phyloP scores from a whole-genome alignment of 2,329 filamentous ascomycete genomes.

The Aspergillus udagawae region DNA sequence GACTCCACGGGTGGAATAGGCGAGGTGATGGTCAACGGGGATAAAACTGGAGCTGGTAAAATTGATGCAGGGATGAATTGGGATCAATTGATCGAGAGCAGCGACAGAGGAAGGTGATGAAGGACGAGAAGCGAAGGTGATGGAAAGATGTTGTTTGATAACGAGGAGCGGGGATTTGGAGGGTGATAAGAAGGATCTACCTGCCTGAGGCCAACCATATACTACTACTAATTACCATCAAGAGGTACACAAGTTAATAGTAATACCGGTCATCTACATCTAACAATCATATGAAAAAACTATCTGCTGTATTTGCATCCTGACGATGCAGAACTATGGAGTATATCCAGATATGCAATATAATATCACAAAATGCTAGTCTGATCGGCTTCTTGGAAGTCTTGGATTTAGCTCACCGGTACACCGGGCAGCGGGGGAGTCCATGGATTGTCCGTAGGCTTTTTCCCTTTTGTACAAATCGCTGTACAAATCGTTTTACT shows the following conservation, averaged over 20 bases:
- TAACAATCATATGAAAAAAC: not conserved
- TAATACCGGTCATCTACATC: not conserved
- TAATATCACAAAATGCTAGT: not conserved
- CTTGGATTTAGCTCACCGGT: slow-evolving; percentile 6
- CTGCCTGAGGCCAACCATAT: not conserved
- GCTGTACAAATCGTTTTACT: not conserved
- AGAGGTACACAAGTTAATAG: no score
- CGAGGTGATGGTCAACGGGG: slow-evolving; percentile 6
- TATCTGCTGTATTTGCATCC: not conserved
- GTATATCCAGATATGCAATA: no score
- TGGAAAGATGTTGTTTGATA: not conserved
- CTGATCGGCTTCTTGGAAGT: not conserved
- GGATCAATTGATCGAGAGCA: not conserved
- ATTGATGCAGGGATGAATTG: not conserved
- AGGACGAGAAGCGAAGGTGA: not conserved
- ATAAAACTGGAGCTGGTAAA: not conserved
- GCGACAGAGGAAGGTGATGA: not conserved
- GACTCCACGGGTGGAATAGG: slow-evolving; percentile 5
- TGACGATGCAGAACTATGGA: not conserved
- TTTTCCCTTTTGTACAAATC: no score
- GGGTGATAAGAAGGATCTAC: not conserved
- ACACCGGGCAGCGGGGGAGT: slow-evolving; percentile 8
- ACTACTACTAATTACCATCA: no score
- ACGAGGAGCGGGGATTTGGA: slow-evolving; percentile 2
- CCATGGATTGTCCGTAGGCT: slow-evolving; percentile 2